phyloP scores from a whole-genome alignment of 352 stramenopile species.

The Globisporangium lucens region DNA sequence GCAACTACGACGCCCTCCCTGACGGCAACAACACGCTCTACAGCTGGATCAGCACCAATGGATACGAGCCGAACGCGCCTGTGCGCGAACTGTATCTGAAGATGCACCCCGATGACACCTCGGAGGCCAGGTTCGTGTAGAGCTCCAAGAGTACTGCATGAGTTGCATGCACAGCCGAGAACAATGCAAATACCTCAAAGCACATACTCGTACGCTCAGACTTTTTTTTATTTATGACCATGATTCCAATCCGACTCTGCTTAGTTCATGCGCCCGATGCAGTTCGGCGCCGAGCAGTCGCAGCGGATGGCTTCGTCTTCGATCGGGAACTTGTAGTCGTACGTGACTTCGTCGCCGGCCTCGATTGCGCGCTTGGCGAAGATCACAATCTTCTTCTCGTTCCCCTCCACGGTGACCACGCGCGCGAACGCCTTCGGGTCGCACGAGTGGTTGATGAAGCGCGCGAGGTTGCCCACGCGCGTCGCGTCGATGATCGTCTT shows the following conservation, averaged over 20 bases:
- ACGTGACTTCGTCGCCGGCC: constrained; percentile 93
- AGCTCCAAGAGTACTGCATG: constrained; percentile 27
- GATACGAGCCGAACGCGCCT: constrained; percentile 22
- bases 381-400: constrained; percentile 96
- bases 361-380: constrained; percentile 92
- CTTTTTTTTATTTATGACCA: background rate
- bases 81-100: constrained; percentile 44
- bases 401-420: constrained; percentile 76
- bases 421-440: constrained; percentile 94
- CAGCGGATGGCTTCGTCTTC: constrained; percentile 94
- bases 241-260: background rate
- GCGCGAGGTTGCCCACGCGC: constrained; percentile 89
- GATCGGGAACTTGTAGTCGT: constrained; percentile 97
- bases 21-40: constrained; percentile 34
- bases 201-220: background rate
- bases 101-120: constrained; percentile 21
- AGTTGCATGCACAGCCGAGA: too few species aligned
- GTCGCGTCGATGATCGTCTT: constrained; percentile 95
- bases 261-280: constrained; percentile 95
- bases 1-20: constrained; percentile 24
- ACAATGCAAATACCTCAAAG: too few species aligned
- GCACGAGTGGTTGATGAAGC: constrained; percentile 97
- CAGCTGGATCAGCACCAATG: constrained; percentile 30
- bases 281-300: constrained; percentile 92
- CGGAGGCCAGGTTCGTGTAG: constrained; percentile 19